phyloP scores from a whole-genome alignment of 352 stramenopile species.

The Phytophthora syringae region DNA sequence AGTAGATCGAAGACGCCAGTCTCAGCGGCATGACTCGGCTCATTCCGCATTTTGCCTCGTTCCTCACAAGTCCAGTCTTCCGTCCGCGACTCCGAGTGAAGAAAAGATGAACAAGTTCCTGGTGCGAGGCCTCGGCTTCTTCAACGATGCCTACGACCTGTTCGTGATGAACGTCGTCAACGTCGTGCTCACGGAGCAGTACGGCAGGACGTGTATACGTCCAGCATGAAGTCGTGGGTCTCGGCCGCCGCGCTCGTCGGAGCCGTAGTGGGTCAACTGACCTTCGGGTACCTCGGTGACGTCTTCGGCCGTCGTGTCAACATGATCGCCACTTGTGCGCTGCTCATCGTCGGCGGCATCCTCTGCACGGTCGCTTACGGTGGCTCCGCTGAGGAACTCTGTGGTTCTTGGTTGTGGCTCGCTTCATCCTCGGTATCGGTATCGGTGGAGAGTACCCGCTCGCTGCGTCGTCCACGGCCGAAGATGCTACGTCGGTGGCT shows the following conservation, averaged over 20 bases:
- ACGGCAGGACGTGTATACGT: constrained; percentile 58
- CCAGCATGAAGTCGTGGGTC: constrained; percentile 55
- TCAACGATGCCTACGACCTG: too few relatives aligned
- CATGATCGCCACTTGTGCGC: constrained; percentile 59
- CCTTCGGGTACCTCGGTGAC: constrained; percentile 57
- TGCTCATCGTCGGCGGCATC: constrained; percentile 56
- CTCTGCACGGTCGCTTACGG: constrained; percentile 45
- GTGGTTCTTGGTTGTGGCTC: constrained; percentile 51
- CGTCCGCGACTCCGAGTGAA: neutral
- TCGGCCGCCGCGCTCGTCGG: constrained; percentile 55
- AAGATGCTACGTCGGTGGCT: constrained; percentile 36
- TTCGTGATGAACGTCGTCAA: constrained; percentile 77
- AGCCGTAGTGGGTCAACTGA: constrained; percentile 54
- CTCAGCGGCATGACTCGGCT: constrained; percentile 5
- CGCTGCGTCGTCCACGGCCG: constrained; percentile 39
- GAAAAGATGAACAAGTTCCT: constrained; percentile 67
- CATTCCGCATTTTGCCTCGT: constrained; percentile 31
- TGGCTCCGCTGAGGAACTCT: constrained; percentile 24
- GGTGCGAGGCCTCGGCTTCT: constrained; percentile 77
- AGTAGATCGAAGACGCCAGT: constrained; percentile 23
- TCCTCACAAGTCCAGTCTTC: constrained; percentile 9
- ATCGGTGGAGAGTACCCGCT: constrained; percentile 49
- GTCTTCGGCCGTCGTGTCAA: constrained; percentile 60
- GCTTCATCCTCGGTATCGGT: constrained; percentile 45
- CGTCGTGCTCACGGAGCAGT: constrained; percentile 65